Percentiles rank a stretch among this genome's conserved stretches.
Evolutionary conservation across 306 rosid species (phyloP).

Genomic region (Mimosa pudica): DNA sequence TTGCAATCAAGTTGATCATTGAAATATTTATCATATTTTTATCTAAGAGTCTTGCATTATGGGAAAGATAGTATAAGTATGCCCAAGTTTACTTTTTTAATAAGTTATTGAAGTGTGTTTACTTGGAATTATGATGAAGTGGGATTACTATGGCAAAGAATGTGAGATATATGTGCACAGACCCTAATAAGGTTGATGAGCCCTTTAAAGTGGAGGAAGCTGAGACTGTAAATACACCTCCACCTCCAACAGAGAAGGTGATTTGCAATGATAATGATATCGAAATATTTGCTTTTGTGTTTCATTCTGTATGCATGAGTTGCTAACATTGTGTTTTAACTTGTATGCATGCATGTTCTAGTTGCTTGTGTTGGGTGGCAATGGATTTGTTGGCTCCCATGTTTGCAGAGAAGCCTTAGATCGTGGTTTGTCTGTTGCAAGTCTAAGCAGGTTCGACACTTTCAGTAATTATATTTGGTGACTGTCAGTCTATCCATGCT

Average conservation of each 20-base stretch:
- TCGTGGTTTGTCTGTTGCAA: constrained; percentile 76
- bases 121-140: constrained; percentile 44
- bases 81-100: not conserved
- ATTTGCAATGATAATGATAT: constrained; percentile 3
- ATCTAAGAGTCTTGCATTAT: not conserved
- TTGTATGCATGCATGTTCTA: constrained; percentile 43
- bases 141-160: constrained; percentile 45
- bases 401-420: constrained; percentile 78
- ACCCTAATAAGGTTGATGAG: constrained; percentile 73
- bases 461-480: not conserved
- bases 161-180: constrained; percentile 63
- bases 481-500: not conserved
- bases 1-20: not conserved
- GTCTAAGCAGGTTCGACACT: constrained; percentile 76
- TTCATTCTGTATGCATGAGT: constrained; percentile 7
- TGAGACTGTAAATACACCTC: constrained; percentile 76
- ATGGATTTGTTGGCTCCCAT: constrained; percentile 97
- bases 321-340: constrained; percentile 27
- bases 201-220: constrained; percentile 86
- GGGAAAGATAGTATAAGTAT: not conserved
- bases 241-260: constrained; percentile 90
- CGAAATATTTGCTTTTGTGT: not conserved
- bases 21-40: not conserved
- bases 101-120: constrained; percentile 23
- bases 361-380: constrained; percentile 98